Percentiles rank a stretch among this genome's conserved stretches.
These are phyloP conservation scores for Apiotrichum montevideense DNA, from an alignment of 1,284 basidiomycete species.

Conservation along the genomic window DNA sequence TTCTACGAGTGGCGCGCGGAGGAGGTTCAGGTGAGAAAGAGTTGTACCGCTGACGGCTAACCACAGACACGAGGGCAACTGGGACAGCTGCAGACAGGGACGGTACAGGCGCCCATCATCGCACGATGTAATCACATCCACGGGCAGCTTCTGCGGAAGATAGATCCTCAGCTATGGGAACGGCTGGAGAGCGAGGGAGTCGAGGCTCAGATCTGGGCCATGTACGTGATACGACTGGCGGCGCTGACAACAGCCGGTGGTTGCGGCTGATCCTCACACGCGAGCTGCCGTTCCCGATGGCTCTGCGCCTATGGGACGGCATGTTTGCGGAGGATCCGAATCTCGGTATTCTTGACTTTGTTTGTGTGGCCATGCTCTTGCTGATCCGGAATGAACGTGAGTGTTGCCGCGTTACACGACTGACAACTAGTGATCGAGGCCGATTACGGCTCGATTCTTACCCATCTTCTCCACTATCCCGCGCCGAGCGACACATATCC, in stretches of 20 bases:
- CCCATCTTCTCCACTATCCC: constrained; percentile 76
- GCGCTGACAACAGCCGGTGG: constrained; percentile 62
- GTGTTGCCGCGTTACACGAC: constrained; percentile 29
- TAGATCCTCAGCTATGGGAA: constrained; percentile 74
- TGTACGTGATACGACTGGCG: constrained; percentile 53
- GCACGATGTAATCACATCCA: constrained; percentile 72
- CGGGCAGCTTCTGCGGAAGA: constrained; percentile 60
- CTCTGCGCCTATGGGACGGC: constrained; percentile 82
- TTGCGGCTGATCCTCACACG: constrained; percentile 80
- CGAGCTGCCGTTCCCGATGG: constrained; percentile 64
- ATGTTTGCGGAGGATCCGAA: constrained; percentile 75
- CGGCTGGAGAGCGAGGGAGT: constrained; percentile 69
- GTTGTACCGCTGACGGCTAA: too few species aligned
- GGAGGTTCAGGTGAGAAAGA: constrained; percentile 23
- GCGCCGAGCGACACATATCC: constrained; percentile 41
- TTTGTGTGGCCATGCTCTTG: constrained; percentile 86
- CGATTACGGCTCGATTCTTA: constrained; percentile 78
- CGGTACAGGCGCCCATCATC: constrained; percentile 63
- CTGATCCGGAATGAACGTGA: constrained; percentile 77
- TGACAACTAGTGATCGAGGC: constrained; percentile 62
- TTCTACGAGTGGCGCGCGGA: constrained; percentile 85
- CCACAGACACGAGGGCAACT: too few species aligned
- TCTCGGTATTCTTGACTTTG: constrained; percentile 65
- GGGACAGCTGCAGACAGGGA: neutral
- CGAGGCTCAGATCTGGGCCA: constrained; percentile 90